These are phyloP conservation scores for Colletotrichum gloeosporioides DNA, from an alignment of 2,329 filamentous ascomycete genomes.

Conservation along the genomic window DNA sequence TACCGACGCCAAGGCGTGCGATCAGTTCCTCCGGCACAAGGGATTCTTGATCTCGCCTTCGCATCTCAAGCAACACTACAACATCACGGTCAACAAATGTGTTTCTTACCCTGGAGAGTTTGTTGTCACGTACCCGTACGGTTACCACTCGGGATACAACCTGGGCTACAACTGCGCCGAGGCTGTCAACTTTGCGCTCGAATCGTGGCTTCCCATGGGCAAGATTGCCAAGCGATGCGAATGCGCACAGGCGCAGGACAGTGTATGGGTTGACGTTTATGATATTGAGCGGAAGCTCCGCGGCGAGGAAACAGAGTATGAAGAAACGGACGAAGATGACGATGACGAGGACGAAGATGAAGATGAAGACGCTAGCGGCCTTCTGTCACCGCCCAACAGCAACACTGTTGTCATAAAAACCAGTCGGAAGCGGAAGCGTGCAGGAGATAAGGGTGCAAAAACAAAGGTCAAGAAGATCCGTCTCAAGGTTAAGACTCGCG, in stretches of 20 bases:
- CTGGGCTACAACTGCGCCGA: conserved; percentile 98
- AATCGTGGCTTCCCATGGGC: conserved; percentile 93
- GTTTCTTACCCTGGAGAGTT: conserved; percentile 98
- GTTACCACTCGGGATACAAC: conserved; percentile 98
- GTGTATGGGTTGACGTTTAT: conserved; percentile 96
- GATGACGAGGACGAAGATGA: conserved; percentile 72
- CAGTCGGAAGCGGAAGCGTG: conserved; percentile 70
- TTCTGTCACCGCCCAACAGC: conserved; percentile 74
- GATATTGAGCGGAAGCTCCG: conserved; percentile 94
- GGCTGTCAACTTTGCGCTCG: conserved; percentile 96
- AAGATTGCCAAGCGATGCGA: conserved; percentile 97
- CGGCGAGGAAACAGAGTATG: conserved; percentile 85
- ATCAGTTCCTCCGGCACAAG: conserved; percentile 96
- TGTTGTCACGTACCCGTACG: conserved; percentile 97
- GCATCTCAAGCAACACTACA: conserved; percentile 84
- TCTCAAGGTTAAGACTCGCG: conserved; percentile 73
- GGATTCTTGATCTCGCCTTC: conserved; percentile 95
- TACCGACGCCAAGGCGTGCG: conserved; percentile 91
- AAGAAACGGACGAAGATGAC: conserved; percentile 75
- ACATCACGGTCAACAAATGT: conserved; percentile 94
- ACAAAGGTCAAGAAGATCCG: conserved; percentile 77
- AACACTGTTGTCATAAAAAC: conserved; percentile 37
- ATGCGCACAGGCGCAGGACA: conserved; percentile 93
- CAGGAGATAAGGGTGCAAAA: conserved; percentile 47
- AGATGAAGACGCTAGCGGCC: conserved; percentile 66